A percentile compares a stretch with the other conserved stretches of the same genome.
These are phyloP conservation scores for Salix arbutifolia DNA, from an alignment of 345 rosid genomes.

Conservation along the genomic window DNA sequence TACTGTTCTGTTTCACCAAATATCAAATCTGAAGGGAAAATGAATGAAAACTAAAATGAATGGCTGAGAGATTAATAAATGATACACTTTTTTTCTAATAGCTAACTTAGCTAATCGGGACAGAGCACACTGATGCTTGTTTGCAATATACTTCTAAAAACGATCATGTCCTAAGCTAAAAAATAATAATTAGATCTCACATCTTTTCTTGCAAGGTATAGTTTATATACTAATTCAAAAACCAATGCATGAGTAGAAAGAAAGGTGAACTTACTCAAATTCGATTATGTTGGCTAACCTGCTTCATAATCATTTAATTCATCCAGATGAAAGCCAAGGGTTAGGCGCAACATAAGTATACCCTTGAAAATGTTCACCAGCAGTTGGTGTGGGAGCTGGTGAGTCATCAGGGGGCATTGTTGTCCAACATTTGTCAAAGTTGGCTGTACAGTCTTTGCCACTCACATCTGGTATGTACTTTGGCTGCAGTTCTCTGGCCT, in stretches of 20 bases:
- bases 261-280: conserved; percentile 11
- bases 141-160: not conserved
- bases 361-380: conserved; percentile 63
- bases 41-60: not conserved
- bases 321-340: conserved; percentile 60
- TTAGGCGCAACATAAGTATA: conserved; percentile 62
- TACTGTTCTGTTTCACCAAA: not conserved
- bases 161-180: not conserved
- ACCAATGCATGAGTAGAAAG: not conserved
- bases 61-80: not conserved
- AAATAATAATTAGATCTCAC: not conserved
- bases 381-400: conserved; percentile 67
- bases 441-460: conserved; percentile 63
- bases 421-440: conserved; percentile 74
- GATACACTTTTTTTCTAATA: not conserved
- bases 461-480: conserved; percentile 66
- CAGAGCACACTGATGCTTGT: not conserved
- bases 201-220: not conserved
- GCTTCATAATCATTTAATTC: conserved; percentile 12
- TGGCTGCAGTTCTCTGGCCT: conserved; percentile 52
- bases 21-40: not conserved
- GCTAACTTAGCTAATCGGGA: not conserved
- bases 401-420: conserved; percentile 67
- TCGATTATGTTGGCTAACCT: not conserved
- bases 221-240: not conserved